Evolutionary conservation across 257 asterid genomes (phyloP), one percentile per base, ranked within the genome.

Genomic region (Craterostigma plantagineum): DNA sequence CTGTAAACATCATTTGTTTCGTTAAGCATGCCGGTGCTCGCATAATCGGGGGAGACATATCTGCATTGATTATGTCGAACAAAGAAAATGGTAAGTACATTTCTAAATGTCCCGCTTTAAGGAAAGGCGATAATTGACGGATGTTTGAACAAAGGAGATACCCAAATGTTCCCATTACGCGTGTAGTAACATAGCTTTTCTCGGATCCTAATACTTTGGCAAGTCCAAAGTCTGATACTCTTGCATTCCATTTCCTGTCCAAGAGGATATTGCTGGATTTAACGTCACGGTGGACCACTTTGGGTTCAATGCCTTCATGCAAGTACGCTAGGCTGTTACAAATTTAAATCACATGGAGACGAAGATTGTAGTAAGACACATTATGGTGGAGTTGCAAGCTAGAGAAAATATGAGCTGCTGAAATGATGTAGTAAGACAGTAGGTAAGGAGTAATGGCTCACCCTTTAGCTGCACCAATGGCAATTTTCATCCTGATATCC

Each of bases 141-240:
- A 23, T 23, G 30, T 6, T 23, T 27, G 33, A 16, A 33, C 14
- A 4, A 38, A 34, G 46, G 35, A 63, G 92, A 23, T 53, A 90
- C 99, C 99, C 99, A 54, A 90, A 90, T 39, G 99, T 90, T 50
- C 99, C 99, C 99, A 90, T 90, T 52, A 90, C 99, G 50, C 99
- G 81, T 16, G 99, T 90, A 42, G 94, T 90, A 54, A 83, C 99
- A 1, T 64, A 73, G 76, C 94, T 82, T 66, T 72, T 90, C 86
- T 79, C 99, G 1, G 95, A 49, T 53, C 79, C 94, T 52, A 90
- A 46, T 17, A 90, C 62, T 60, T 90, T 90, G 56, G 99, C 99
- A 42, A 90, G 92, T 54, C 99, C 99, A 46, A 90, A 83, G 57
- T 90, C 99, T 18, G 99, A 90, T 33, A 90, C 94, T 71, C 67